A percentile compares a stretch with the other conserved stretches of the same genome.
Conservation (phyloP, 345 rosid species). For the Acer campestre region DNA sequence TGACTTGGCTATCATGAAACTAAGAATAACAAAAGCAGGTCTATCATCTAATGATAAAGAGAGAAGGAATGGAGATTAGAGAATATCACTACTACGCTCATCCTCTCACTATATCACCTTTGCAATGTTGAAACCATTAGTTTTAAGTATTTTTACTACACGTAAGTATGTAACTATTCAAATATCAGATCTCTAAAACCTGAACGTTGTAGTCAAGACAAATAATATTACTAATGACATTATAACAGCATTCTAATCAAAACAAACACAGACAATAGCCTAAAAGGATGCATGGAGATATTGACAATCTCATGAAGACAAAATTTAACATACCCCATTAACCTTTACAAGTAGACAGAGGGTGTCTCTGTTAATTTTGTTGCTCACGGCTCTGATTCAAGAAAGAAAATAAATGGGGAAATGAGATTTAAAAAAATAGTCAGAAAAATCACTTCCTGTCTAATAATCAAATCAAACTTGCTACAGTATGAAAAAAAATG, state of each 20-base stretch:
- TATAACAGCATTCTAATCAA: constrained; percentile 1
- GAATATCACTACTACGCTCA: not conserved
- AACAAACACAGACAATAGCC: not conserved
- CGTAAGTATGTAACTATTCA: not conserved
- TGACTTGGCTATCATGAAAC: not conserved
- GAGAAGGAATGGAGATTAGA: not conserved
- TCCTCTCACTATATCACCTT: not conserved
- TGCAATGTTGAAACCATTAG: not conserved
- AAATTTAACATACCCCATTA: constrained; percentile 49
- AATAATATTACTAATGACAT: not conserved
- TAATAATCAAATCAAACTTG: constrained; percentile 4
- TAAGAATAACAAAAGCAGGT: not conserved
- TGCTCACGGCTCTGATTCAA: constrained; percentile 63
- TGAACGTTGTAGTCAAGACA: not conserved
- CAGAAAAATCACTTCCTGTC: not conserved
- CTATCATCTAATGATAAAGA: not conserved
- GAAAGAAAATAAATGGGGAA: constrained; percentile 15
- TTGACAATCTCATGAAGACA: not conserved
- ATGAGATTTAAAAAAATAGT: not conserved
- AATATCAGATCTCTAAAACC: not conserved
- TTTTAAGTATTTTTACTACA: not conserved
- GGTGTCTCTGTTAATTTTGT: constrained; percentile 57
- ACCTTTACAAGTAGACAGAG: constrained; percentile 73
- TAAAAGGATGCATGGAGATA: constrained; percentile 2
- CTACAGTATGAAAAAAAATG: not conserved